A percentile compares a stretch with the other conserved stretches of the same genome.
These are phyloP conservation scores for Hemerocallis citrina DNA, from an alignment of 106 monocot genomes.

Conservation along the genomic window DNA sequence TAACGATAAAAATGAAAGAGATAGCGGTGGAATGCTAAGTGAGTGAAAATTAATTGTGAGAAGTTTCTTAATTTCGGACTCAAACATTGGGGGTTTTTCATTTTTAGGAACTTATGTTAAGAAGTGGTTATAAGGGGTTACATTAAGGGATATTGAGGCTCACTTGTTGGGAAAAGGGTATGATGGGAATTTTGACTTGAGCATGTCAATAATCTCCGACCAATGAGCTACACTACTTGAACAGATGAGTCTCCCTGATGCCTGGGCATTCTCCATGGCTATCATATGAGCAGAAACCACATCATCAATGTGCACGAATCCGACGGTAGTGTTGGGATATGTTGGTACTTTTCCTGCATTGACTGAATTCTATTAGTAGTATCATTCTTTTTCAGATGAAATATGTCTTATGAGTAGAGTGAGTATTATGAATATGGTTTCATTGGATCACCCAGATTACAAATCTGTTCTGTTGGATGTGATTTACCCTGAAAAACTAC, in stretches of 20 bases:
- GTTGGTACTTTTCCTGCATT: constrained; percentile 21
- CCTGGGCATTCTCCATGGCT: constrained; percentile 66
- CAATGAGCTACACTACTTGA: constrained; percentile 62
- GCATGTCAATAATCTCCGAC: constrained; percentile 65
- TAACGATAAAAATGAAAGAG: too few species aligned
- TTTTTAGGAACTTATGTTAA: too few species aligned
- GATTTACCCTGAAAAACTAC: too few species aligned
- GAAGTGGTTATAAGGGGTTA: neutral
- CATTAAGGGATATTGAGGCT: too few species aligned
- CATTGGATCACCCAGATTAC: too few species aligned
- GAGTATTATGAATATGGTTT: neutral
- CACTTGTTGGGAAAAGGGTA: constrained; percentile 42
- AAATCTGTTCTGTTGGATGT: too few species aligned
- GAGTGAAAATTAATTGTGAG: too few species aligned
- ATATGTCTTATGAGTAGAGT: neutral
- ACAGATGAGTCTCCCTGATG: constrained; percentile 72
- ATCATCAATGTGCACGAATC: constrained; percentile 86
- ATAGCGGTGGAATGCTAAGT: too few species aligned
- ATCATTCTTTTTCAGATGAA: neutral
- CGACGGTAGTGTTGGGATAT: constrained; percentile 68
- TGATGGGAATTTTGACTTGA: constrained; percentile 45
- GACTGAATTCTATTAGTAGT: neutral
- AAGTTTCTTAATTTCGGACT: too few species aligned
- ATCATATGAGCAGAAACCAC: constrained; percentile 56
- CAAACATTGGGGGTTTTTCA: too few species aligned